Base-by-base conservation (phyloP, 2,329 filamentous ascomycete genomes). In the Escovopsis sp. region DNA sequence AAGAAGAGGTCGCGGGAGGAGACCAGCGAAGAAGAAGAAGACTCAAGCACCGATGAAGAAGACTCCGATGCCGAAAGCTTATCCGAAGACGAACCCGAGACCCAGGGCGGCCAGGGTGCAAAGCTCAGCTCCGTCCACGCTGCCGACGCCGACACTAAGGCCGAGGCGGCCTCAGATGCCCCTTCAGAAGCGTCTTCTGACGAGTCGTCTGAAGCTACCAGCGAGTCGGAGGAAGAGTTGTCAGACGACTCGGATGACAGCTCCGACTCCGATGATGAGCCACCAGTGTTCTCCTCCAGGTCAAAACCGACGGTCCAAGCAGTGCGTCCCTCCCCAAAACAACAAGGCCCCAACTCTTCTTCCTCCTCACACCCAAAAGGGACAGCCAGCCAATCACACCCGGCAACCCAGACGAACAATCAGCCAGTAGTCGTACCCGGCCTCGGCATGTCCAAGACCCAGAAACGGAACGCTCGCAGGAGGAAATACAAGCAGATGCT, bases 391-490 rank as follows among this genome's bases (percentile, higher is more conserved):
- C 4, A 15, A 19, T 9, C 28, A 50, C n/a, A 47, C 36, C 6
- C 43, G 48, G 9, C 26, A 12, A 12, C 23, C 4, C 35, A 36
- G 33, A 12, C n/a, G 11, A 19, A 36, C 36, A 23, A 32, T 9
- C 38, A 41, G 4, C 28, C 11, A 4, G 12, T 23, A n/a, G 38
- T 33, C 2, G 47, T 55, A 4, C 61, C 64, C 6, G 58, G 58
- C 2, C 46, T 53, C 12, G 67, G 67, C 2, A 54, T 68, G 40
- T 55, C 57, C 0, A 59, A 51, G 32, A 76, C 73, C 0, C 67
- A 68, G 48, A 70, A 64, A 46, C 65, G 73, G 6, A 77, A 77
- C 47, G 65, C 64, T 8, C 62, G 73, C 26, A 63, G 72, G 36
- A 65, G 66, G 32, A 55, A 58, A 3, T 57, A 59, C 3, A 64